Conservation (phyloP, 2,329 filamentous ascomycete species). For the Diaporthe nobilis region DNA sequence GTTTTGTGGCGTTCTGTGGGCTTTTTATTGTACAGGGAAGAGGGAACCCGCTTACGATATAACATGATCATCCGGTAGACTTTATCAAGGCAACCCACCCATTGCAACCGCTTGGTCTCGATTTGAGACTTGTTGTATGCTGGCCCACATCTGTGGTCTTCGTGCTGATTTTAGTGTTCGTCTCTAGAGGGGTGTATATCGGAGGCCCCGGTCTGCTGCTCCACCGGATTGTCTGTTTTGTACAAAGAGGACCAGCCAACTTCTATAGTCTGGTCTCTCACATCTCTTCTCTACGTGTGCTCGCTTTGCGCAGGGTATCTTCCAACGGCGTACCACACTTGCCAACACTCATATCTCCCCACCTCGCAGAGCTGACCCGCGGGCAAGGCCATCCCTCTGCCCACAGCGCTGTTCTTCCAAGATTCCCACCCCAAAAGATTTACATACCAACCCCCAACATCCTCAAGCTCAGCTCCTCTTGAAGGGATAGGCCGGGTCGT, state of each 20-base stretch:
- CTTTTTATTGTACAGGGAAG: background rate
- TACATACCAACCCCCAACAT: background rate
- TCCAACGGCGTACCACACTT: background rate
- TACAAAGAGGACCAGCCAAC: slow-evolving; percentile 4
- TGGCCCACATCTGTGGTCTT: background rate
- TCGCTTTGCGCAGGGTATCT: slow-evolving; percentile 12
- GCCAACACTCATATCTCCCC: background rate
- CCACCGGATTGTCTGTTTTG: background rate
- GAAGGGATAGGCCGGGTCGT: slow-evolving; percentile 76
- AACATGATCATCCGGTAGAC: slow-evolving; percentile 32
- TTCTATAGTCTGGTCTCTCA: background rate
- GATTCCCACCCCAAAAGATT: background rate
- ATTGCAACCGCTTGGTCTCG: background rate
- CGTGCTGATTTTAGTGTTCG: background rate
- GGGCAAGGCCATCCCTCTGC: too few species aligned
- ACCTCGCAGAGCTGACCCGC: background rate
- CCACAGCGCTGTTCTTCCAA: background rate
- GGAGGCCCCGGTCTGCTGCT: slow-evolving; percentile 16
- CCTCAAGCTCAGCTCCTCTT: slow-evolving; percentile 52
- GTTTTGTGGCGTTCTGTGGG: slow-evolving; percentile 3
- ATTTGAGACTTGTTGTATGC: background rate
- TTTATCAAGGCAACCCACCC: slow-evolving; percentile 16
- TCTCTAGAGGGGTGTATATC: slow-evolving; percentile 28
- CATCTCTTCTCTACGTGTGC: background rate
- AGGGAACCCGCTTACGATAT: slow-evolving; percentile 8